Percentiles rank a stretch among this genome's conserved stretches.
Evolutionary conservation across 768 basidiomycete genomes (phyloP).

Genomic region (Boletus sp.): DNA sequence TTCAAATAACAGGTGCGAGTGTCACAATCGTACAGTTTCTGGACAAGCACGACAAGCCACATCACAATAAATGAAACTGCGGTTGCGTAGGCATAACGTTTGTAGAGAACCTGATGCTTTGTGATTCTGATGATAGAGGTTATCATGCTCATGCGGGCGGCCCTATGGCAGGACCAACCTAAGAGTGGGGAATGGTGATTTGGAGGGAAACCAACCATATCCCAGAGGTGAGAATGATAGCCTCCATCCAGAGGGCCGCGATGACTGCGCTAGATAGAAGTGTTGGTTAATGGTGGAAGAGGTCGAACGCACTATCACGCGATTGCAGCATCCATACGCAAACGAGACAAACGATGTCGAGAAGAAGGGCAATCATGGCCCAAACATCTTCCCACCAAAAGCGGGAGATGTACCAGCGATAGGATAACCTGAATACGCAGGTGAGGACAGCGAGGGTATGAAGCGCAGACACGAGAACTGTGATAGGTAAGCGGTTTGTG

Average conservation of each 20-base stretch:
- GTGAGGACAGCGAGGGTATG: neutral
- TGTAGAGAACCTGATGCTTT: neutral
- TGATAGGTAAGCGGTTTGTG: neutral
- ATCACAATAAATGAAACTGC: neutral
- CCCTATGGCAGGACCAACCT: neutral
- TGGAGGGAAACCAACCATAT: neutral
- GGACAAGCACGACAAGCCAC: neutral
- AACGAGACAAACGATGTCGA: neutral
- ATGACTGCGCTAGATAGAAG: neutral
- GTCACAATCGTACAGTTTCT: neutral
- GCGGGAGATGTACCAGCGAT: neutral
- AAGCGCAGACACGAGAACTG: neutral
- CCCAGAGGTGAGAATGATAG: neutral
- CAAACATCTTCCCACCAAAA: conserved; percentile 5
- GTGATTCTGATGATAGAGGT: neutral
- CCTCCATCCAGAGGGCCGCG: neutral
- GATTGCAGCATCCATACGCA: neutral
- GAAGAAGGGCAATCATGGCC: neutral
- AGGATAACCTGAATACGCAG: neutral
- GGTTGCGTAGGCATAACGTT: neutral
- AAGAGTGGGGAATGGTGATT: neutral
- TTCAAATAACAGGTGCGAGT: neutral
- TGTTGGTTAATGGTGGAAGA: neutral
- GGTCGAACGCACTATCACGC: neutral
- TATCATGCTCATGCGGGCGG: conserved; percentile 6